Base-by-base conservation (phyloP, 2,329 filamentous ascomycete genomes). In the Aureobasidium sp. region DNA sequence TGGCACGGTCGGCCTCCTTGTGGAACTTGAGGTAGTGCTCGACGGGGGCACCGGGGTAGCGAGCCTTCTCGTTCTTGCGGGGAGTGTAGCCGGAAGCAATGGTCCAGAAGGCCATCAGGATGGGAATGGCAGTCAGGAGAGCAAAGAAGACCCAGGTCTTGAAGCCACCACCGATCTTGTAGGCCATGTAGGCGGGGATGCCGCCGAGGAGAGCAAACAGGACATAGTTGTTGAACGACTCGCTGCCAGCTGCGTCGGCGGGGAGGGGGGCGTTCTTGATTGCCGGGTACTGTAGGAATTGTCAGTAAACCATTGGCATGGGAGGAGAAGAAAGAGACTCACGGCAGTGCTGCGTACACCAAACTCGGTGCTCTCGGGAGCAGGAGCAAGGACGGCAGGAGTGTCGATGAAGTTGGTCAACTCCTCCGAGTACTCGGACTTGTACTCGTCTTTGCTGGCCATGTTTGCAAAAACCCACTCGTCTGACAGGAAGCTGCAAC, bases 261-360 rank as follows among this genome's bases (percentile, higher is more conserved):
- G 94, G 94, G 47, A 97, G 85, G 67, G 94, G 91, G 53, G 87
- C 90, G 85, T 97, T 97, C 74, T 95, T 90, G 78, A 97, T 97
- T 64, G 91, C 79, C 35, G 90, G 88, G 71, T 85, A 93, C 92
- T 95, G 71, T 67, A 66, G 66, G 22, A 24, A 17, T 27, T 9
- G 33, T 39, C 17, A 48, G n/a, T 62, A 64, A 67, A 61, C 63
- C 65, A 67, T 68, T 58, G 45, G 37, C 40, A 44, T 31, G 47
- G 33, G n/a, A 60, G 56, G 29, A 29, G 17, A 48, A 42, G 47
- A 64, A 52, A 65, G 58, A 61, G 37, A 73, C 82, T 68, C 77
- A 86, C 84, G 67, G 80, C 77, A 58, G 85, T 86, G 44, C 81
- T 85, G 67, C 79, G 76, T 60, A 87, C 84, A 70, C 84, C 84